Evolutionary conservation across 495 filamentous ascomycete genomes (phyloP).

Genomic region (Penicilliopsis zonata): DNA sequence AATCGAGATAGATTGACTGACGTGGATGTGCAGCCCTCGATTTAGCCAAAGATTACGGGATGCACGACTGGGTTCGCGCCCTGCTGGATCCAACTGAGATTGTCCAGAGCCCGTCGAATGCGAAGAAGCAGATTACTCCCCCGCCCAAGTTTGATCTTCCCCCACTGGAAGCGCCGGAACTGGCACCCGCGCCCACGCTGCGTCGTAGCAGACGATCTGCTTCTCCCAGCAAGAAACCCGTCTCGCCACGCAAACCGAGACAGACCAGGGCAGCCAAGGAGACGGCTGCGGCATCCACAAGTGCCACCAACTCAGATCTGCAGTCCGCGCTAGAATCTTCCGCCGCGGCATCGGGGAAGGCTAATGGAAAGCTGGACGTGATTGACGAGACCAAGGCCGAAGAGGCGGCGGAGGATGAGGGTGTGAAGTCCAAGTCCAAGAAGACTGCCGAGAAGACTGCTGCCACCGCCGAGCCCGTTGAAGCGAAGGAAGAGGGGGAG

Average conservation of each 20-base stretch:
- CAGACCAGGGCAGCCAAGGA: constrained; percentile 45
- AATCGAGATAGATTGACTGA: constrained; percentile 1
- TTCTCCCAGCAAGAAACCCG: constrained; percentile 46
- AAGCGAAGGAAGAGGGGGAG: constrained; percentile 23
- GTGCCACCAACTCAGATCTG: constrained; percentile 35
- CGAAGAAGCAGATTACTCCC: constrained; percentile 54
- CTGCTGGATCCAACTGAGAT: constrained; percentile 69
- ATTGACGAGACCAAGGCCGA: constrained; percentile 17
- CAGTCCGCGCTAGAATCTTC: constrained; percentile 36
- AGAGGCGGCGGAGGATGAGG: constrained; percentile 12
- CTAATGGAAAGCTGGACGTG: constrained; percentile 13
- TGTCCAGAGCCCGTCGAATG: constrained; percentile 41
- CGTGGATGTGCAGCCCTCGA: constrained; percentile 46
- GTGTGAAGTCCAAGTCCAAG: constrained; percentile 19
- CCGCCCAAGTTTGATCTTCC: constrained; percentile 55
- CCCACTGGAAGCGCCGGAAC: constrained; percentile 27
- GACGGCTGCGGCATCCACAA: constrained; percentile 31
- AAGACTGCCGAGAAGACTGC: constrained; percentile 23
- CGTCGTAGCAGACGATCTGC: constrained; percentile 41
- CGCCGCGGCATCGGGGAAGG: constrained; percentile 14
- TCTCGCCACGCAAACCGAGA: constrained; percentile 65
- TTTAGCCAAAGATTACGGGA: constrained; percentile 72
- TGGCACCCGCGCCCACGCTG: constrained; percentile 17
- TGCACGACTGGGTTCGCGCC: constrained; percentile 79
- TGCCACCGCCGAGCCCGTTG: constrained; percentile 21